phyloP scores from a whole-genome alignment of 106 monocot species.

The Amphibolis antarctica region DNA sequence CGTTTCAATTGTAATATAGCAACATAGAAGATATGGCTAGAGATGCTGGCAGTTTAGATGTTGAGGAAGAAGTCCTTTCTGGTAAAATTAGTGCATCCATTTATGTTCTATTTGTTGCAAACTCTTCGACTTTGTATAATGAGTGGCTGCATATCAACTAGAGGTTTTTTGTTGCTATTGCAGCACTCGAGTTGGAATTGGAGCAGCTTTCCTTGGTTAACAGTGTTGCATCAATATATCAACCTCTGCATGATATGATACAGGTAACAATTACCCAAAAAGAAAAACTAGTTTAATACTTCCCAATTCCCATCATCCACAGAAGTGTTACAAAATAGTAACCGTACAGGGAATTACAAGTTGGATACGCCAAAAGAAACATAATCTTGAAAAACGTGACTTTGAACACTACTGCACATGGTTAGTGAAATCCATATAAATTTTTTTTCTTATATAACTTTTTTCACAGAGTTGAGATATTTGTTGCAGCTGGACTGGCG shows the following conservation, averaged over 20 bases:
- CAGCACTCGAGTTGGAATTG: constrained; percentile 68
- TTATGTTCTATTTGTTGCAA: neutral
- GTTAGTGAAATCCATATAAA: constrained; percentile 37
- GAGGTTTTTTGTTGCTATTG: constrained; percentile 1
- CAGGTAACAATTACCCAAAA: constrained; percentile 33
- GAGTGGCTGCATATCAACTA: neutral
- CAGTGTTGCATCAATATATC: constrained; percentile 43
- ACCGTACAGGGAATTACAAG: constrained; percentile 65
- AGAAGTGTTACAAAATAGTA: neutral
- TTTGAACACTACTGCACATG: constrained; percentile 77
- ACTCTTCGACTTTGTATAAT: neutral
- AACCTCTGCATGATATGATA: constrained; percentile 77
- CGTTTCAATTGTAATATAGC: constrained; percentile 22
- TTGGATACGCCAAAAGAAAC: constrained; percentile 61
- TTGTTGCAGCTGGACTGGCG: constrained; percentile 84
- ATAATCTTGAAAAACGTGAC: constrained; percentile 51
- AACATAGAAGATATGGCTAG: constrained; percentile 96
- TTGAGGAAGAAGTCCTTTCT: constrained; percentile 72
- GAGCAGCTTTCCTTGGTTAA: constrained; percentile 49
- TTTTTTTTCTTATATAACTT: neutral
- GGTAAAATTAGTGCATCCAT: constrained; percentile 25
- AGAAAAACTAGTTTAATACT: no score
- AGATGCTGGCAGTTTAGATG: constrained; percentile 83
- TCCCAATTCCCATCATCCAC: neutral
- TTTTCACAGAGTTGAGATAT: neutral